Evolutionary conservation across 2,329 filamentous ascomycete genomes (phyloP).

Genomic region (Didymella segeticola): DNA sequence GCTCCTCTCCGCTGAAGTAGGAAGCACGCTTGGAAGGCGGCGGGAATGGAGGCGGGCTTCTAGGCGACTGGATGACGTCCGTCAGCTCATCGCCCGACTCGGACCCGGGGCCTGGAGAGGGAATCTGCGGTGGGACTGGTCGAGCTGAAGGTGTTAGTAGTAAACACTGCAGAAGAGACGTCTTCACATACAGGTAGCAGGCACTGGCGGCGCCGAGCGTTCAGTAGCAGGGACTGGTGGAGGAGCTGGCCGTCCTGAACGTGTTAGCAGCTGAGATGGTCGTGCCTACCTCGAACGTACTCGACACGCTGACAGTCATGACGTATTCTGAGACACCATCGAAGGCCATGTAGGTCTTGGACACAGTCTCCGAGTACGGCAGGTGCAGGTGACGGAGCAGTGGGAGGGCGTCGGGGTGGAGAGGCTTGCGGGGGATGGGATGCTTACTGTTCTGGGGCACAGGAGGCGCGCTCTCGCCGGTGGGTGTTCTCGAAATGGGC

Average conservation of each 20-base stretch:
- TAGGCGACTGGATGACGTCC: slow-evolving; percentile 41
- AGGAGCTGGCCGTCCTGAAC: slow-evolving; percentile 52
- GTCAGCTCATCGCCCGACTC: slow-evolving; percentile 85
- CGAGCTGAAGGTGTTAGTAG: slow-evolving; percentile 60
- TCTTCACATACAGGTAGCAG: slow-evolving; percentile 41
- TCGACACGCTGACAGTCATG: slow-evolving; percentile 48
- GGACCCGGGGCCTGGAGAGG: slow-evolving; percentile 77
- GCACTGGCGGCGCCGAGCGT: slow-evolving; percentile 41
- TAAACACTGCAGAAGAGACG: neutral
- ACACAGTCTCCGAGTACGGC: slow-evolving; percentile 37
- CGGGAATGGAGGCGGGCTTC: slow-evolving; percentile 33
- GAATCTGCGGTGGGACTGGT: slow-evolving; percentile 62
- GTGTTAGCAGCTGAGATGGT: slow-evolving; percentile 19
- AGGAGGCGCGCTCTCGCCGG: slow-evolving; percentile 51
- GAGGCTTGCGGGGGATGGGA: slow-evolving; percentile 47
- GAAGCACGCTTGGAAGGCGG: slow-evolving; percentile 49
- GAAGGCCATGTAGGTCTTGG: slow-evolving; percentile 42
- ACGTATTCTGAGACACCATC: slow-evolving; percentile 46
- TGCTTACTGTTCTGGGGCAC: slow-evolving; percentile 60
- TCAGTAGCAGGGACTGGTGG: slow-evolving; percentile 34
- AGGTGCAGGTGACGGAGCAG: slow-evolving; percentile 33
- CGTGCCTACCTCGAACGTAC: slow-evolving; percentile 38
- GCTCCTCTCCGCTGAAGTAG: slow-evolving; percentile 50
- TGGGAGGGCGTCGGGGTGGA: slow-evolving; percentile 26
- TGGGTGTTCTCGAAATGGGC: slow-evolving; percentile 48